Percentiles rank a stretch among this genome's conserved stretches.
These are phyloP conservation scores for Septoria linicola DNA, from an alignment of 2,329 filamentous ascomycete genomes.

Conservation along the genomic window DNA sequence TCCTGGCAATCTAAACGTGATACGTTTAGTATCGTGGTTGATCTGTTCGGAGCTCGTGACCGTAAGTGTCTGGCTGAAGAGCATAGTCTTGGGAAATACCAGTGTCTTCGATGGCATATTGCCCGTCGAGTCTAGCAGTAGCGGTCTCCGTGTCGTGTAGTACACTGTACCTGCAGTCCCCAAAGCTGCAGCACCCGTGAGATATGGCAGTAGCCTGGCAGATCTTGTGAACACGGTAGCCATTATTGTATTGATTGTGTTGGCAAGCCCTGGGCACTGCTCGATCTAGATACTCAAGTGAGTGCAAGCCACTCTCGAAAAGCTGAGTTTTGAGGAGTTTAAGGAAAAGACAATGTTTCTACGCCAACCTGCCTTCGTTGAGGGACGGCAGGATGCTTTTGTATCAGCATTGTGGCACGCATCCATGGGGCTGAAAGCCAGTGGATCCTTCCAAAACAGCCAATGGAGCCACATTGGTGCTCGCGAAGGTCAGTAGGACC, in stretches of 20 bases:
- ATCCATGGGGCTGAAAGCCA: too few relatives aligned
- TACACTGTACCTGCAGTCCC: slow-evolving; percentile 22
- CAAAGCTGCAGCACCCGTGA: slow-evolving; percentile 19
- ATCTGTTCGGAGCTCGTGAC: slow-evolving; percentile 35
- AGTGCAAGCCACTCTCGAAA: too few relatives aligned
- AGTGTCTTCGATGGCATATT: slow-evolving; percentile 31
- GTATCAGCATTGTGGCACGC: too few relatives aligned
- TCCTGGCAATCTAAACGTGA: slow-evolving; percentile 36
- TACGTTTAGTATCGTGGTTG: slow-evolving; percentile 38
- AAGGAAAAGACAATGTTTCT: too few relatives aligned
- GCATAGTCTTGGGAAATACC: slow-evolving; percentile 35
- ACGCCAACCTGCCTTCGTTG: too few relatives aligned
- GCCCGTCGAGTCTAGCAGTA: slow-evolving; percentile 32
- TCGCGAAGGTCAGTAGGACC: too few relatives aligned
- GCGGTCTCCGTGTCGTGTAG: slow-evolving; percentile 13
- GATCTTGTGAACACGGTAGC: slow-evolving; percentile 20
- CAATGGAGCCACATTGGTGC: too few relatives aligned
- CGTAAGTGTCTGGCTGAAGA: slow-evolving; percentile 35
- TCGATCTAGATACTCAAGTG: too few relatives aligned
- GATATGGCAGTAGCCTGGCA: slow-evolving; percentile 22
- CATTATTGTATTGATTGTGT: slow-evolving; percentile 18
- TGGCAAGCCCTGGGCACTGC: too few relatives aligned
- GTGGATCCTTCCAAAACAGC: too few relatives aligned
- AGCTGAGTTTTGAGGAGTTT: too few relatives aligned
- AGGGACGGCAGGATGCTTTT: too few relatives aligned